A percentile compares a stretch with the other conserved stretches of the same genome.
Conservation (phyloP, 257 asterid species). For the Scutellaria barbata region DNA sequence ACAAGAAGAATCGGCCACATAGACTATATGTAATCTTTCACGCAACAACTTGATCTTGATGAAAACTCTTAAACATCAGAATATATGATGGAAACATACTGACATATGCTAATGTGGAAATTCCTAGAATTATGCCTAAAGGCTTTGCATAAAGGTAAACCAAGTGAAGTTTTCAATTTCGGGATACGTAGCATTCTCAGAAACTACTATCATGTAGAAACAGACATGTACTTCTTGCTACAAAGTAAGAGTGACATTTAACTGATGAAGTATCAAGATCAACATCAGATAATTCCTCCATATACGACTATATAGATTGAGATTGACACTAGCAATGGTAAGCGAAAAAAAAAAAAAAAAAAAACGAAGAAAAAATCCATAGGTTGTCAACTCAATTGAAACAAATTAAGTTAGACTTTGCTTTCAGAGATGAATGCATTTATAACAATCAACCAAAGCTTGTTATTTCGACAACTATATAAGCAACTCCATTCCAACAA, state of each 20-base stretch:
- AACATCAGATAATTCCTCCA: slow-evolving; percentile 3
- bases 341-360: no score
- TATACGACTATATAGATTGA: background rate
- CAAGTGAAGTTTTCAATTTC: background rate
- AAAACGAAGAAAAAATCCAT: background rate
- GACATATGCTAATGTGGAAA: background rate
- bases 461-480: background rate
- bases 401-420: slow-evolving; percentile 14
- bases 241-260: background rate
- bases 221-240: no score
- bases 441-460: background rate
- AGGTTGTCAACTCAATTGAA: background rate
- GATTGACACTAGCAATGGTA: slow-evolving; percentile 14
- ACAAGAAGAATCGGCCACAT: background rate
- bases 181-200: background rate
- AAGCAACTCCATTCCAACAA: slow-evolving; percentile 3
- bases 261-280: background rate
- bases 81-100: background rate
- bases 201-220: background rate
- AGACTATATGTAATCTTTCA: background rate
- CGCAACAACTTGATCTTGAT: background rate
- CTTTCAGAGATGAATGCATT: slow-evolving; percentile 17
- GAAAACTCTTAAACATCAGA: background rate
- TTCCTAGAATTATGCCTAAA: background rate
- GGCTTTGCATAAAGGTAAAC: slow-evolving; percentile 3